Evolutionary conservation across 2,329 filamentous ascomycete species (phyloP).

Genomic region (Arachnopeziza araneosa): DNA sequence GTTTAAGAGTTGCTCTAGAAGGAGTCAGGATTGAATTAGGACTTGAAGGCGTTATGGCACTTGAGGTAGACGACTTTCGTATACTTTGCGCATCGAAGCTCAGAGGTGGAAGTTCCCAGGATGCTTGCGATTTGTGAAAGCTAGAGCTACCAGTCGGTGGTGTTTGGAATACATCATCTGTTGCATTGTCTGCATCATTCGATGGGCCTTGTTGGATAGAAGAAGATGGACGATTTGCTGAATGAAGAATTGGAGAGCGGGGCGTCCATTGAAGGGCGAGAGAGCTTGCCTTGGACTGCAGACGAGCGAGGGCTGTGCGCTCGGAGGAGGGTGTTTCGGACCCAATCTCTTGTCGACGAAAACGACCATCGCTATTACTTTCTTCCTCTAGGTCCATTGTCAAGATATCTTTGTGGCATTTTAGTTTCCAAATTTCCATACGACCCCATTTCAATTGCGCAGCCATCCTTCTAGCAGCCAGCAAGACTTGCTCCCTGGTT

Average conservation of each 20-base stretch:
- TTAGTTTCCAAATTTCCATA: slow-evolving; percentile 87
- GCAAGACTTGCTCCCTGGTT: slow-evolving; percentile 79
- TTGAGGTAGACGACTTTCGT: slow-evolving; percentile 41
- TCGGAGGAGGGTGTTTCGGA: slow-evolving; percentile 21
- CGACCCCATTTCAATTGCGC: slow-evolving; percentile 92
- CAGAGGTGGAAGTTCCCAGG: slow-evolving; percentile 39
- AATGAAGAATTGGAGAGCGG: slow-evolving; percentile 26
- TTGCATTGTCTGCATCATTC: slow-evolving; percentile 34
- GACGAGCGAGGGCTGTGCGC: slow-evolving; percentile 28
- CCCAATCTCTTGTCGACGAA: slow-evolving; percentile 9
- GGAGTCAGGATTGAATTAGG: slow-evolving; percentile 27
- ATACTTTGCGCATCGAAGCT: slow-evolving; percentile 31
- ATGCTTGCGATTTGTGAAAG: slow-evolving; percentile 37
- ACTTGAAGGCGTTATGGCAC: slow-evolving; percentile 31
- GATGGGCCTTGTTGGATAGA: slow-evolving; percentile 29
- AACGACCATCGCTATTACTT: slow-evolving; percentile 24
- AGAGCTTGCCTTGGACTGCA: slow-evolving; percentile 34
- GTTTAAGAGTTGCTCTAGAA: slow-evolving; percentile 30
- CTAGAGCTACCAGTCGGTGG: slow-evolving; percentile 36
- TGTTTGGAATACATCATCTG: slow-evolving; percentile 44
- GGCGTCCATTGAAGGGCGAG: slow-evolving; percentile 34
- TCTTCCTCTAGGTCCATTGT: slow-evolving; percentile 83
- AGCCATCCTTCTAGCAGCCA: slow-evolving; percentile 76
- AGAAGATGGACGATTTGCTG: slow-evolving; percentile 30
- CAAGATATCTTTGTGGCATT: slow-evolving; percentile 85